Evolutionary conservation across 139 green algal genomes (phyloP), one percentile per base, ranked within the genome.

Genomic region (Haematococcus lacustris): DNA sequence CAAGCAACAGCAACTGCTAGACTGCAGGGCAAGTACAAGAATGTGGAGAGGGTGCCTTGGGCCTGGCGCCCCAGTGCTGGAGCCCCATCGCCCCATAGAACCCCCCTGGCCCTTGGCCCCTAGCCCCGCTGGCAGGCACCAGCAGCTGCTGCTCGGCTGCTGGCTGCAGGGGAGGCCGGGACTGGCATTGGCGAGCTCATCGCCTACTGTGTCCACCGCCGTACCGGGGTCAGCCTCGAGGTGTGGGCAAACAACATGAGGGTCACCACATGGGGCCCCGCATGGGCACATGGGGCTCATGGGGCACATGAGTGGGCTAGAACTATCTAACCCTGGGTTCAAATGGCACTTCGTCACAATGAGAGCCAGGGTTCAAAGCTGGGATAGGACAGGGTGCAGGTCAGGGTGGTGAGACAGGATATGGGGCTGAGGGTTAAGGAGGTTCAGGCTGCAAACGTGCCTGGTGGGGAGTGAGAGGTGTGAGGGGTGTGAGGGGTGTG

Each of bases 131-230:
- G n/a, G n/a, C n/a, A n/a, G n/a, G n/a, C n/a, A n/a, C n/a, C n/a
- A n/a, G n/a, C n/a, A n/a, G n/a, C n/a, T n/a, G n/a, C n/a, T n/a
- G n/a, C n/a, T n/a, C n/a, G n/a, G n/a, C n/a, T n/a, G n/a, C n/a
- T n/a, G n/a, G 35, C 23, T n/a, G 32, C 73, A 57, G 90, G 90
- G 21, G 88, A 93, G 74, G 90, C 90, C 0, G 85, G 86, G 38
- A 86, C 85, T 1, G 90, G 90, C 73, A 93, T 93, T 39, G 90
- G 85, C n/a, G 77, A 91, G 67, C 84, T 93, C 40, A 88, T 96
- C 66, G 80, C 84, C 1, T 72, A 71, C 50, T 86, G 61, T 68
- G 78, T 80, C 30, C 66, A 74, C 73, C 73, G 71, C 33, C 80
- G 85, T 38, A 85, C 78, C 77, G 85, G 35, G 57, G 38, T 80